Evolutionary conservation across 352 stramenopile species (phyloP).

Genomic region (Pythium rhizo-oryzae): DNA sequence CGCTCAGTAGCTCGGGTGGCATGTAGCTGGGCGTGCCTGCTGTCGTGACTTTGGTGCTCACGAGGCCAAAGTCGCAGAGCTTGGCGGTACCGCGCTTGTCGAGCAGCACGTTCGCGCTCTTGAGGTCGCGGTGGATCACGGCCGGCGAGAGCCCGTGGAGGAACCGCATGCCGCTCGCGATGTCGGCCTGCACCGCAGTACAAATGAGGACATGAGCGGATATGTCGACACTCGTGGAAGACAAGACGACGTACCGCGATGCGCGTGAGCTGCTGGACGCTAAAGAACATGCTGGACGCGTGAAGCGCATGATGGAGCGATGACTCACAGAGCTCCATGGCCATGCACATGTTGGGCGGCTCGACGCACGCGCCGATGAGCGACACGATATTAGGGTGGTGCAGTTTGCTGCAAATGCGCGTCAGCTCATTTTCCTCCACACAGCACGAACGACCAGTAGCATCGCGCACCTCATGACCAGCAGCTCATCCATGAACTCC

Average conservation of each 20-base stretch:
- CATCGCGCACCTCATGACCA: conserved; percentile 82
- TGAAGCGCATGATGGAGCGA: conserved; percentile 75
- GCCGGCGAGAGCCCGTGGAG: conserved; percentile 78
- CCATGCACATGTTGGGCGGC: conserved; percentile 78
- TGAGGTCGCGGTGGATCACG: conserved; percentile 92
- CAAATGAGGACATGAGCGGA: neutral
- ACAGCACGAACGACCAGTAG: neutral
- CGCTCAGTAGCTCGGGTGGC: conserved; percentile 84
- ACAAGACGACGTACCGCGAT: conserved; percentile 38
- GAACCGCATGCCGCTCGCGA: conserved; percentile 88
- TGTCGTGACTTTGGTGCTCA: conserved; percentile 77
- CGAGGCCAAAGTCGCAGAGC: conserved; percentile 93
- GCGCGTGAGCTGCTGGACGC: conserved; percentile 50
- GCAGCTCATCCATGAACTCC: conserved; percentile 94
- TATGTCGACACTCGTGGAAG: no score
- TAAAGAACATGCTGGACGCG: conserved; percentile 50
- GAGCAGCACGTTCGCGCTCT: conserved; percentile 89
- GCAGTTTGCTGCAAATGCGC: conserved; percentile 50
- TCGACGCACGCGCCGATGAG: conserved; percentile 77
- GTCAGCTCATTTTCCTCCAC: neutral
- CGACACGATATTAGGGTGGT: conserved; percentile 74
- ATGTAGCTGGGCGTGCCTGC: conserved; percentile 92
- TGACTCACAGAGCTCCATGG: conserved; percentile 78
- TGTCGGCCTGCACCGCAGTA: conserved; percentile 45
- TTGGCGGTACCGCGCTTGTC: conserved; percentile 75